phyloP scores from a whole-genome alignment of 495 filamentous ascomycete species.

The Aspergillus biplanus region DNA sequence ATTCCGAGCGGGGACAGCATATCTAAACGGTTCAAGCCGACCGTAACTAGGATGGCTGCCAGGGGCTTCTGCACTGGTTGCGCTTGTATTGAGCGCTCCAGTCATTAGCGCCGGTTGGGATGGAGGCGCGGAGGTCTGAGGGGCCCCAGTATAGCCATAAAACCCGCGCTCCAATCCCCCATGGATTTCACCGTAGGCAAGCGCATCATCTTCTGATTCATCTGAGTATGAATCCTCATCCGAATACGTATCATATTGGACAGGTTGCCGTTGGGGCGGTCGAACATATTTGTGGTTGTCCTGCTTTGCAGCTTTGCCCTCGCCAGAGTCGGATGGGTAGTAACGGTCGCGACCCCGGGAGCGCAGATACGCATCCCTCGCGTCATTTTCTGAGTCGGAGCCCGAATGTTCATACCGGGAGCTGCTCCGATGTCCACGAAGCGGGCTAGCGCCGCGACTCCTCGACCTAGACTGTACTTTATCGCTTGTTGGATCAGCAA shows the following conservation, averaged over 20 bases:
- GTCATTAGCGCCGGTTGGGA: constrained; percentile 22
- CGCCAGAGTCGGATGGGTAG: constrained; percentile 40
- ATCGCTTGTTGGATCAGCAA: constrained; percentile 28
- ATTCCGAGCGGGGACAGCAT: constrained; percentile 46
- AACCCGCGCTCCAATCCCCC: constrained; percentile 19
- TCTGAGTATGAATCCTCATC: constrained; percentile 43
- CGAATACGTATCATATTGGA: constrained; percentile 36
- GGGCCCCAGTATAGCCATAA: constrained; percentile 23
- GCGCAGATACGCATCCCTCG: constrained; percentile 24
- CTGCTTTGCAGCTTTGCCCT: constrained; percentile 21
- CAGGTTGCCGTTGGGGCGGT: constrained; percentile 30
- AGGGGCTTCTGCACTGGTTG: constrained; percentile 18
- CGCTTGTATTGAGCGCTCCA: constrained; percentile 19
- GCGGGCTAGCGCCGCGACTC: constrained; percentile 24
- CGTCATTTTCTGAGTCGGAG: constrained; percentile 52
- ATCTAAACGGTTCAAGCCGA: constrained; percentile 52
- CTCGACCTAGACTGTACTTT: constrained; percentile 25
- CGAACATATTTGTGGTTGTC: constrained; percentile 30
- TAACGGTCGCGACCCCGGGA: constrained; percentile 34
- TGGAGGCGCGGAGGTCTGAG: constrained; percentile 15
- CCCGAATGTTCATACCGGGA: constrained; percentile 47
- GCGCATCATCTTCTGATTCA: constrained; percentile 40
- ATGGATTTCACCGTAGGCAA: constrained; percentile 44
- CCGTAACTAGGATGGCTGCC: constrained; percentile 52
- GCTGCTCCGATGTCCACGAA: constrained; percentile 44